Evolutionary conservation across 257 asterid species (phyloP), one percentile per base, ranked within the genome.

Genomic region (Solanum peruvianum): DNA sequence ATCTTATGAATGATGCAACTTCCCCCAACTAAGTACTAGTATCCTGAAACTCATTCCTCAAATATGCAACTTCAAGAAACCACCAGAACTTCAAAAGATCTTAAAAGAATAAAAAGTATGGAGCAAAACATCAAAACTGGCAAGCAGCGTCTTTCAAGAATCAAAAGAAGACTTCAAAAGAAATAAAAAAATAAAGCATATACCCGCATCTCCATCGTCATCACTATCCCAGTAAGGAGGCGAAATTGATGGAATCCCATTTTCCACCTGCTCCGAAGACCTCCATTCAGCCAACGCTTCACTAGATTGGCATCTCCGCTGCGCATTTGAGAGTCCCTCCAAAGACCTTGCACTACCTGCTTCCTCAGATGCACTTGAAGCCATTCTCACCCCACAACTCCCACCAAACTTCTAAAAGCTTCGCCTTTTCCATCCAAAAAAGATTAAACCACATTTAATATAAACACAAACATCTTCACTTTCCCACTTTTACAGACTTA

Each of bases 181-280:
- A 2, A 37, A 33, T 5, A 72, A 77, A 72, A 77, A 60, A 64
- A 29, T 7, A 25, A 85, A 47, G 49, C 37, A 31, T 73, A 69
- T 83, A 94, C 98, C 98, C 88, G 91, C 91, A 73, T 93, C 98
- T 39, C 89, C 97, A 44, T 92, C 93, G 20, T 92, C 94, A 35
- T 93, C 95, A 73, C 92, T 93, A 89, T 95, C 98, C 98, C 98
- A 95, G 88, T 94, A 94, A 87, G 98, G 97, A 58, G 98, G 98
- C 4, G 96, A 94, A 47, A 97, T 95, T n/a, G 98, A 95, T 2
- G 98, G 93, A 25, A 85, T 90, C 76, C 96, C 98, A 89, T 90
- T 94, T 87, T 95, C 98, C 88, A 94, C 93, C 92, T 95, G 97
- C 89, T 95, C 98, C 2, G 89, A 93, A 41, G 96, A 95, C 90